Evolutionary conservation across 192 early-diverging fungal species (phyloP).

Genomic region (Podila verticillata): DNA sequence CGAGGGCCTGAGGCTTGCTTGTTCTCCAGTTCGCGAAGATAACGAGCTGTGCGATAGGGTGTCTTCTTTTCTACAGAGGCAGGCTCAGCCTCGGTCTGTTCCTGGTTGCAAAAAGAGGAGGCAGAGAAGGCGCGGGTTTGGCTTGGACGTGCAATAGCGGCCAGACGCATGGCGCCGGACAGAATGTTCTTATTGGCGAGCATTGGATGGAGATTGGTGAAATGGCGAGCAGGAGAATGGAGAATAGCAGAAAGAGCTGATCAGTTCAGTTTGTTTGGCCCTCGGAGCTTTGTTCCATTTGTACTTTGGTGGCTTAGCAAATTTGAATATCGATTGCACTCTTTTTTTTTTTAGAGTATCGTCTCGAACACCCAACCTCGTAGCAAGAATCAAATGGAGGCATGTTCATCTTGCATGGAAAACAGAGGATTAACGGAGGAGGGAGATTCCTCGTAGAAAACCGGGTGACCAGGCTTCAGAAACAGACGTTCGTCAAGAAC

Average conservation of each 20-base stretch:
- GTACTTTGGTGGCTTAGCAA: not conserved
- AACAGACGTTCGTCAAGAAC: too few species aligned
- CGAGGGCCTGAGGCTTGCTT: slow-evolving; percentile 12
- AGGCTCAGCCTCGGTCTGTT: not conserved
- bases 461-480: not conserved
- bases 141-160: not conserved
- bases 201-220: slow-evolving; percentile 5
- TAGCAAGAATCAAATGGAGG: slow-evolving; percentile 25
- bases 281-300: too few species aligned
- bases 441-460: not conserved
- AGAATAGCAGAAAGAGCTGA: not conserved
- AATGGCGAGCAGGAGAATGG: not conserved
- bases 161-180: slow-evolving; percentile 4
- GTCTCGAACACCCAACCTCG: not conserved
- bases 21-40: slow-evolving; percentile 4
- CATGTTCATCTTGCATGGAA: slow-evolving; percentile 8
- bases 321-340: not conserved
- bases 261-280: not conserved
- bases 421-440: not conserved
- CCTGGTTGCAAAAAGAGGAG: slow-evolving; percentile 4
- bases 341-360: slow-evolving; percentile 5
- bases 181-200: slow-evolving; percentile 22
- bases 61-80: slow-evolving; percentile 4
- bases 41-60: slow-evolving; percentile 23
- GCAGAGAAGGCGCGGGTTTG: slow-evolving; percentile 12